phyloP scores from a whole-genome alignment of 495 filamentous ascomycete genomes.

The Beverwykella pulmonaria region DNA sequence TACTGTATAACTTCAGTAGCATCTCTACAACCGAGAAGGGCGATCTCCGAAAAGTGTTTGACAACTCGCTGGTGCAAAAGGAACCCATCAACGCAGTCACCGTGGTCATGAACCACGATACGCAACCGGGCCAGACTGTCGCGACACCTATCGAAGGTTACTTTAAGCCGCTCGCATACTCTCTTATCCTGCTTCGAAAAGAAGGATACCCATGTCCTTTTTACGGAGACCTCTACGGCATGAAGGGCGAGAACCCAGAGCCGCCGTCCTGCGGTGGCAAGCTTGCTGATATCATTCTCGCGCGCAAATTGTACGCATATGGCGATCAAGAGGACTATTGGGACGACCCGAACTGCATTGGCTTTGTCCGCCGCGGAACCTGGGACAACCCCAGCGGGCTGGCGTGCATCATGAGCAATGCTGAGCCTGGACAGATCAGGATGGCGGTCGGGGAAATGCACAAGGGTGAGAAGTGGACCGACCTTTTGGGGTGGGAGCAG shows the following conservation, averaged over 20 bases:
- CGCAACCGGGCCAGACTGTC: slow-evolving; percentile 48
- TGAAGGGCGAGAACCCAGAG: slow-evolving; percentile 55
- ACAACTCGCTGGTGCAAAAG: slow-evolving; percentile 59
- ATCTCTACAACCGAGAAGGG: slow-evolving; percentile 55
- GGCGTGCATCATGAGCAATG: slow-evolving; percentile 45
- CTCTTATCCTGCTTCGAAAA: slow-evolving; percentile 64
- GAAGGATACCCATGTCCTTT: slow-evolving; percentile 72
- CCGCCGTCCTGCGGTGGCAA: slow-evolving; percentile 62
- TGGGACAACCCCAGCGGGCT: slow-evolving; percentile 36
- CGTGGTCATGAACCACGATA: slow-evolving; percentile 49
- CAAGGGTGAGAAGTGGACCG: slow-evolving; percentile 44
- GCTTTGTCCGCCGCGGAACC: slow-evolving; percentile 67
- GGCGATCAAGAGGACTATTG: slow-evolving; percentile 71
- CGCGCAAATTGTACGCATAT: slow-evolving; percentile 69
- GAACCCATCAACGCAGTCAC: slow-evolving; percentile 65
- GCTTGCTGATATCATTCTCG: slow-evolving; percentile 63
- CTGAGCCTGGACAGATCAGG: slow-evolving; percentile 32
- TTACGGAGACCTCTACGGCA: slow-evolving; percentile 77
- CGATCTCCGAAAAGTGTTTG: slow-evolving; percentile 65
- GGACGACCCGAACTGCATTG: slow-evolving; percentile 66
- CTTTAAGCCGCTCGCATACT: slow-evolving; percentile 49
- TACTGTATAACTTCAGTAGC: slow-evolving; percentile 65
- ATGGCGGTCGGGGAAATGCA: slow-evolving; percentile 43
- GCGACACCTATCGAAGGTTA: slow-evolving; percentile 43
- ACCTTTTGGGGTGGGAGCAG: slow-evolving; percentile 40